Evolutionary conservation across 139 green algal species (phyloP).

Genomic region (Ettlia oleoabundans): DNA sequence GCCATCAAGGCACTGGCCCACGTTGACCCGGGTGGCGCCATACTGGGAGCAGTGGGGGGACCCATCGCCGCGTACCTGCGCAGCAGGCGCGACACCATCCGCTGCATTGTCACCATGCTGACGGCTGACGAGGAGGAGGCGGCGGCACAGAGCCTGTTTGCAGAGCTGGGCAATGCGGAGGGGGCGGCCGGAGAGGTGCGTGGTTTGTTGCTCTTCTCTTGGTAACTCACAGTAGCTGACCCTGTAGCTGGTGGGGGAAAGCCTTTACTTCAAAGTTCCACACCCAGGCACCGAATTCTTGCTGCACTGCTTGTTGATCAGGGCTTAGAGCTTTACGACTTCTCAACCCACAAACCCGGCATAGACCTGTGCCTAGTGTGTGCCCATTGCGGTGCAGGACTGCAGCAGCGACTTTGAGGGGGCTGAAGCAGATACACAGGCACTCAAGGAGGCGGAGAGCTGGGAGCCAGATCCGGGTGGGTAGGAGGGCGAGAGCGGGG

Average conservation of each 20-base stretch:
- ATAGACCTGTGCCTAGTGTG: slow-evolving; percentile 33
- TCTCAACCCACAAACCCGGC: background rate
- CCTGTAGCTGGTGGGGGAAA: no score
- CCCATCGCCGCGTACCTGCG: slow-evolving; percentile 85
- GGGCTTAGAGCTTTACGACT: no score
- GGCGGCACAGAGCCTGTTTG: slow-evolving; percentile 54
- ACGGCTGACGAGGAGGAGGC: slow-evolving; percentile 72
- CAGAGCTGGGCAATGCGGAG: slow-evolving; percentile 68
- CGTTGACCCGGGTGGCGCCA: slow-evolving; percentile 64
- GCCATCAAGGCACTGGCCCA: slow-evolving; percentile 79
- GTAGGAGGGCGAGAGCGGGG: background rate
- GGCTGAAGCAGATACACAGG: slow-evolving; percentile 50
- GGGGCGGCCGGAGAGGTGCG: slow-evolving; percentile 5
- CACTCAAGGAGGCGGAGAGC: slow-evolving; percentile 30
- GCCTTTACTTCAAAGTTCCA: background rate
- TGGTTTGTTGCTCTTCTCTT: no score
- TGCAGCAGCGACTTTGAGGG: slow-evolving; percentile 43
- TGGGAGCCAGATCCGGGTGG: slow-evolving; percentile 53
- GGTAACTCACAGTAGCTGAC: no score
- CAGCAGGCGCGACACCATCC: slow-evolving; percentile 83
- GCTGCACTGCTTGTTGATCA: no score
- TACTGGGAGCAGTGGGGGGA: slow-evolving; percentile 79
- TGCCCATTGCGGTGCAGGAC: background rate
- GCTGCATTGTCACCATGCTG: slow-evolving; percentile 92
- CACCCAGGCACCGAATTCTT: no score